Percentiles rank a stretch among this genome's conserved stretches.
phyloP scores from a whole-genome alignment of 805 yeast genomes.

The Torulaspora gathmanii region DNA sequence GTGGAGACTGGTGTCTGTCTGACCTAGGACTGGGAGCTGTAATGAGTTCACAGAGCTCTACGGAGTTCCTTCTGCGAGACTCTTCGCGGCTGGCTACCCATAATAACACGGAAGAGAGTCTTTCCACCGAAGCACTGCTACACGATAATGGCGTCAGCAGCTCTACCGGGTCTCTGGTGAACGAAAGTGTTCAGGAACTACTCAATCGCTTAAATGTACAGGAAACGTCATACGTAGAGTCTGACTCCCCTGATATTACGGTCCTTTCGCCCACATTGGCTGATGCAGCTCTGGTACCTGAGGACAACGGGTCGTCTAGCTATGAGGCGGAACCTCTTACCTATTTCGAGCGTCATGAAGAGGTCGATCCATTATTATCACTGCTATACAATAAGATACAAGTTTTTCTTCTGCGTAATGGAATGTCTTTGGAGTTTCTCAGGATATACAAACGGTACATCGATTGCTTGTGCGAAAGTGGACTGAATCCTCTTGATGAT shows the following conservation, averaged over 20 bases:
- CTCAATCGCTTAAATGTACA: conserved; percentile 9
- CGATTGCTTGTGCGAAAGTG: conserved; percentile 14
- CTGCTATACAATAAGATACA: conserved; percentile 25
- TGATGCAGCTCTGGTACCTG: not conserved
- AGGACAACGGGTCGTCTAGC: not conserved
- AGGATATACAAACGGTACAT: conserved; percentile 25
- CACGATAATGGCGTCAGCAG: conserved; percentile 9
- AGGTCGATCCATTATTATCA: conserved; percentile 12
- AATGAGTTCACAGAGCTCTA: conserved; percentile 9
- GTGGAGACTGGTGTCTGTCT: not conserved
- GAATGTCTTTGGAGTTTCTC: conserved; percentile 27
- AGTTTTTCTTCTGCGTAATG: conserved; percentile 24
- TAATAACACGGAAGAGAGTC: conserved; percentile 7
- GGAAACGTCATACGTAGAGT: conserved; percentile 2
- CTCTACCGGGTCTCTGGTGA: conserved; percentile 22
- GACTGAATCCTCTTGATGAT: conserved; percentile 24
- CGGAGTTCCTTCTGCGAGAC: conserved; percentile 7
- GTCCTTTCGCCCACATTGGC: not conserved
- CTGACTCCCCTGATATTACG: conserved; percentile 3
- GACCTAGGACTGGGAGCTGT: not conserved
- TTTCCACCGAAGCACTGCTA: conserved; percentile 18
- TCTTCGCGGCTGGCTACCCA: not conserved
- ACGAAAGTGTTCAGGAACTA: conserved; percentile 15
- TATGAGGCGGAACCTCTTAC: not conserved
- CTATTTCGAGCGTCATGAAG: not conserved